Percentiles rank a stretch among this genome's conserved stretches.
phyloP scores from a whole-genome alignment of 768 basidiomycete species.

The Piloderma croceum region DNA sequence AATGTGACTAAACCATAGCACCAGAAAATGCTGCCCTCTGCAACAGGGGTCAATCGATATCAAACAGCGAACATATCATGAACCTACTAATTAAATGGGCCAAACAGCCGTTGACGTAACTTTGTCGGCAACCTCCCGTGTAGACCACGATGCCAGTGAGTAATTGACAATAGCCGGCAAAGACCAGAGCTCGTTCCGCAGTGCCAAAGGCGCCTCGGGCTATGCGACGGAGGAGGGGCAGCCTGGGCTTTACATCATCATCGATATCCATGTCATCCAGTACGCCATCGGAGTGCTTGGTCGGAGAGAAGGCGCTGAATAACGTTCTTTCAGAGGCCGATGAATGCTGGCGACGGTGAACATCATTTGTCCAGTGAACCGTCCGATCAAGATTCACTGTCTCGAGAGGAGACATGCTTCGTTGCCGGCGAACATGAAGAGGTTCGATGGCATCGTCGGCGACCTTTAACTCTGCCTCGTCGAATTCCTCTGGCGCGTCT shows the following conservation, averaged over 20 bases:
- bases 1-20: conserved; percentile 84
- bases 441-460: conserved; percentile 2
- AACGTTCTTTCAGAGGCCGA: conserved; percentile 49
- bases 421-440: conserved; percentile 4
- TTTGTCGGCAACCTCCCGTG: conserved; percentile 79
- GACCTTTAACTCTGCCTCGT: conserved; percentile 38
- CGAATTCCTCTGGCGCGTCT: conserved; percentile 52
- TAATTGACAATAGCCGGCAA: conserved; percentile 63
- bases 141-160: conserved; percentile 74
- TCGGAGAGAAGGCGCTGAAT: conserved; percentile 40
- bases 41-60: conserved; percentile 7
- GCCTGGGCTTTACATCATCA: conserved; percentile 1
- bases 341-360: conserved; percentile 34
- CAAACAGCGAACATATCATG: too few species aligned
- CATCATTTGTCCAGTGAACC: conserved; percentile 50
- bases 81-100: conserved; percentile 87
- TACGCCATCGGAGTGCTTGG: conserved; percentile 52
- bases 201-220: conserved; percentile 45
- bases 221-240: conserved; percentile 33
- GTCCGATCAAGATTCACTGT: conserved; percentile 35
- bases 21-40: conserved; percentile 92
- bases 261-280: conserved; percentile 38
- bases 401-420: conserved; percentile 6
- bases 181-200: conserved; percentile 58
- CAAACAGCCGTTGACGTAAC: conserved; percentile 75